Percentiles rank a stretch among this genome's conserved stretches.
Conservation (phyloP, 257 asterid species). For the Lavandula angustifolia region DNA sequence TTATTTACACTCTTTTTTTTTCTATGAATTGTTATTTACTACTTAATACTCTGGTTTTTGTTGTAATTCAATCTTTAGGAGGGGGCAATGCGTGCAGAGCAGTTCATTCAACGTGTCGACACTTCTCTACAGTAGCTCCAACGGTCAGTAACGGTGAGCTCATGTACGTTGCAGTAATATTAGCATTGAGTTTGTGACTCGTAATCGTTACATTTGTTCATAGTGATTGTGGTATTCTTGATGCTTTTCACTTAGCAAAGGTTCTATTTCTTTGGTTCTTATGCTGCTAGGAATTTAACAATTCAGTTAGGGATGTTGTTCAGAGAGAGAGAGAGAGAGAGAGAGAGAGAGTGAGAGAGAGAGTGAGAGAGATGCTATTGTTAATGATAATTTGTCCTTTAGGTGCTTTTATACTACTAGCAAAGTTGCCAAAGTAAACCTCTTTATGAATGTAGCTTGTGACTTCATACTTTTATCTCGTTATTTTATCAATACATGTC, state of each 20-base stretch:
- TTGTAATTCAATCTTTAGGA: constrained; percentile 44
- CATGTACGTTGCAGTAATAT: constrained; percentile 10
- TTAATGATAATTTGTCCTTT: neutral
- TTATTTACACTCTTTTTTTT: neutral
- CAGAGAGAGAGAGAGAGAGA: neutral
- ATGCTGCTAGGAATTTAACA: constrained; percentile 3
- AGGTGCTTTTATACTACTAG: neutral
- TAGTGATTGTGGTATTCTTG: constrained; percentile 8
- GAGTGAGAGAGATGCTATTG: neutral
- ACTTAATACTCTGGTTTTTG: constrained; percentile 1
- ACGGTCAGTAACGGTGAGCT: constrained; percentile 9
- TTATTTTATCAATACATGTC: too few relatives aligned
- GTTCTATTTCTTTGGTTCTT: neutral
- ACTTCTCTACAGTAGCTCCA: constrained; percentile 42
- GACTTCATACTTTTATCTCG: too few relatives aligned
- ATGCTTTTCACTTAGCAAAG: constrained; percentile 3
- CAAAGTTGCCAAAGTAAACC: too few relatives aligned
- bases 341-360: too few relatives aligned
- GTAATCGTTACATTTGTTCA: neutral
- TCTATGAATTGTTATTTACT: neutral
- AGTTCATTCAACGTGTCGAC: constrained; percentile 58
- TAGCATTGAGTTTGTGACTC: neutral
- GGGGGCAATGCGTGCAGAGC: constrained; percentile 67
- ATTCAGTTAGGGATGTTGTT: neutral
- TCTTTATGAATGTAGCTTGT: too few relatives aligned